phyloP scores from a whole-genome alignment of 2,329 filamentous ascomycete species.

The Penicillium digitatum region DNA sequence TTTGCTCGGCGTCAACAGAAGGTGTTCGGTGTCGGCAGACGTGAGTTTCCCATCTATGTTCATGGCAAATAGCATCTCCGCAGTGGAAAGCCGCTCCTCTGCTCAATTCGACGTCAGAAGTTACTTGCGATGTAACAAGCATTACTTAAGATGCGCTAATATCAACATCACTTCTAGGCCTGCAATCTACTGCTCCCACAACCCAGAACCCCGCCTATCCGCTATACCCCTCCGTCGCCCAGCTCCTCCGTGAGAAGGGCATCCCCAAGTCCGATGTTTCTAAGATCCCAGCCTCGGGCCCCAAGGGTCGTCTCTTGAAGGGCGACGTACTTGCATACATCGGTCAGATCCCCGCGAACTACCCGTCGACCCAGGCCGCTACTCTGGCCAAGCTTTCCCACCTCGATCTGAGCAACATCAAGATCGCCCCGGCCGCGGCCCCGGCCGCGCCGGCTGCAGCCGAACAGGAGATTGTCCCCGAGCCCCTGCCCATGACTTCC shows the following conservation, averaged over 20 bases:
- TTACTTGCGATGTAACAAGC: not conserved
- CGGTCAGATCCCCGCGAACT: constrained; percentile 68
- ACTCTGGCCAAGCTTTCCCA: constrained; percentile 72
- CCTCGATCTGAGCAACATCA: constrained; percentile 93
- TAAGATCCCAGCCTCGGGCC: constrained; percentile 83
- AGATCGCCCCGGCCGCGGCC: constrained; percentile 57
- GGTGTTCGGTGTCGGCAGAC: constrained; percentile 29
- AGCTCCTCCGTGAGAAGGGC: constrained; percentile 74
- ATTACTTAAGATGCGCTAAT: constrained; percentile 6
- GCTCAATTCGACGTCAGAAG: not conserved
- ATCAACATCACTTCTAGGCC: constrained; percentile 21
- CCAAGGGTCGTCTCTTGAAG: constrained; percentile 84
- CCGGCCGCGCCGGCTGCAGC: constrained; percentile 38
- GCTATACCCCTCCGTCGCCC: constrained; percentile 70
- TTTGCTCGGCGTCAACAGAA: constrained; percentile 36
- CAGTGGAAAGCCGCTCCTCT: not conserved
- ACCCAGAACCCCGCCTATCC: constrained; percentile 47
- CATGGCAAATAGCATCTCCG: not conserved
- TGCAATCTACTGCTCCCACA: constrained; percentile 34
- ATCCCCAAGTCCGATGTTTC: constrained; percentile 70
- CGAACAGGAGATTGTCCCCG: constrained; percentile 26
- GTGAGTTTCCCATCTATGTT: constrained; percentile 29
- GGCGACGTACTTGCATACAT: constrained; percentile 91
- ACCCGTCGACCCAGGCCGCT: constrained; percentile 66
- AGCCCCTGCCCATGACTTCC: constrained; percentile 30